Evolutionary conservation across 2,329 filamentous ascomycete species (phyloP).

Genomic region (Hymenoscyphus infarciens): DNA sequence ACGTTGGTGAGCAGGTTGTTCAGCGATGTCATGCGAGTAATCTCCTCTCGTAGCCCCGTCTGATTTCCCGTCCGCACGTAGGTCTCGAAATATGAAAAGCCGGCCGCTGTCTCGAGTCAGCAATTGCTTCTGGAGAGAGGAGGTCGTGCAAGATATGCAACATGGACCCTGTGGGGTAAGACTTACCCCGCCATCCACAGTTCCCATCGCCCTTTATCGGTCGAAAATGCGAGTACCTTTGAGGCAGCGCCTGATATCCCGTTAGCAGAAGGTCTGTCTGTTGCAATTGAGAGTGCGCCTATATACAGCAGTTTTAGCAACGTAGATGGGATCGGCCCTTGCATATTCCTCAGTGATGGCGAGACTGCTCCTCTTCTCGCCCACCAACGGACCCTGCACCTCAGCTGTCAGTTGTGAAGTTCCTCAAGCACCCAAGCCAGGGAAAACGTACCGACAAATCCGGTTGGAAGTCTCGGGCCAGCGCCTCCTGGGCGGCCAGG

Average conservation of each 20-base stretch:
- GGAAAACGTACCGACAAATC: conserved; percentile 48
- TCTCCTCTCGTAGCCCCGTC: conserved; percentile 65
- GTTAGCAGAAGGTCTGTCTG: conserved; percentile 9
- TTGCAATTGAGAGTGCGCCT: conserved; percentile 37
- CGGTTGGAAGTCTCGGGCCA: conserved; percentile 57
- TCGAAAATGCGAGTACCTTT: conserved; percentile 83
- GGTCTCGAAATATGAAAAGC: conserved; percentile 88
- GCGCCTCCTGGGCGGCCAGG: conserved; percentile 52
- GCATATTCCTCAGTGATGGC: conserved; percentile 83
- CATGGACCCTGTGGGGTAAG: conserved; percentile 20
- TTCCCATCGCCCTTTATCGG: conserved; percentile 89
- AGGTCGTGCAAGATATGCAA: conserved; percentile 16
- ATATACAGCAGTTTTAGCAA: conserved; percentile 87
- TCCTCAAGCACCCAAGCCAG: not conserved
- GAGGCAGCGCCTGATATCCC: conserved; percentile 63
- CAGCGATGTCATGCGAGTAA: conserved; percentile 66
- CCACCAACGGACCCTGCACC: conserved; percentile 74
- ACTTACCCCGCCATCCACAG: conserved; percentile 94
- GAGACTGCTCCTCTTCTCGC: conserved; percentile 71
- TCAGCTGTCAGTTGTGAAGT: conserved; percentile 28
- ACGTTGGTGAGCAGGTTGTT: conserved; percentile 66
- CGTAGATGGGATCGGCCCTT: conserved; percentile 78
- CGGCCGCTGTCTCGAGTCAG: conserved; percentile 62
- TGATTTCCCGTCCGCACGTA: conserved; percentile 66
- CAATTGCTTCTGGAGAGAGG: conserved; percentile 13